phyloP scores from a whole-genome alignment of 306 rosid genomes.

The Acacia crassicarpa region DNA sequence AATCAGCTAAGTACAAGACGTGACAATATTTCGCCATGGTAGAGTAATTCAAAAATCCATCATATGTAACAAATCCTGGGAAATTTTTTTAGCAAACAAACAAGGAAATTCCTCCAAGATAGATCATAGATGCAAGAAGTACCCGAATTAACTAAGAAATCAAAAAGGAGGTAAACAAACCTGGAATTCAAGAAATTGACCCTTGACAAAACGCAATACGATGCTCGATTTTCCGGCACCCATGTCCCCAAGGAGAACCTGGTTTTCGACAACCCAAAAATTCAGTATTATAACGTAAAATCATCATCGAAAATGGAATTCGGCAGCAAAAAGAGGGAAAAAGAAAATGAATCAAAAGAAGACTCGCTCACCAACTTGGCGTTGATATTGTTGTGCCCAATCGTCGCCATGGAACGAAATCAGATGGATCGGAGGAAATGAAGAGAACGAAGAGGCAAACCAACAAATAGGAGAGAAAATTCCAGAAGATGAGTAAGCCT shows the following conservation, averaged over 20 bases:
- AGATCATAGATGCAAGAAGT: not conserved
- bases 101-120: not conserved
- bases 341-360: not conserved
- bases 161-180: not conserved
- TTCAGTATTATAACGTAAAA: not conserved
- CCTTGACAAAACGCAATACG: slow-evolving; percentile 59
- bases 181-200: slow-evolving; percentile 59
- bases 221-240: slow-evolving; percentile 60
- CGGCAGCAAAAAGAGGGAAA: not conserved
- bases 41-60: not conserved
- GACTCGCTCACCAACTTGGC: slow-evolving; percentile 47
- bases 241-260: slow-evolving; percentile 59
- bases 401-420: slow-evolving; percentile 46
- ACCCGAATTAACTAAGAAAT: not conserved
- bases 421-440: slow-evolving; percentile 23
- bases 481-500: not conserved
- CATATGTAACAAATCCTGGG: not conserved
- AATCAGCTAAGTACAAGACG: not conserved
- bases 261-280: slow-evolving; percentile 18
- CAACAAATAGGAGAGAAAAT: slow-evolving; percentile 16
- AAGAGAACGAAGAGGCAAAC: not conserved
- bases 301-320: not conserved
- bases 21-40: not conserved
- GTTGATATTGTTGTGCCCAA: slow-evolving; percentile 48
- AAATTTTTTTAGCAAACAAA: not conserved